Evolutionary conservation across 345 rosid genomes (phyloP).

Genomic region (Pistacia atlantica): DNA sequence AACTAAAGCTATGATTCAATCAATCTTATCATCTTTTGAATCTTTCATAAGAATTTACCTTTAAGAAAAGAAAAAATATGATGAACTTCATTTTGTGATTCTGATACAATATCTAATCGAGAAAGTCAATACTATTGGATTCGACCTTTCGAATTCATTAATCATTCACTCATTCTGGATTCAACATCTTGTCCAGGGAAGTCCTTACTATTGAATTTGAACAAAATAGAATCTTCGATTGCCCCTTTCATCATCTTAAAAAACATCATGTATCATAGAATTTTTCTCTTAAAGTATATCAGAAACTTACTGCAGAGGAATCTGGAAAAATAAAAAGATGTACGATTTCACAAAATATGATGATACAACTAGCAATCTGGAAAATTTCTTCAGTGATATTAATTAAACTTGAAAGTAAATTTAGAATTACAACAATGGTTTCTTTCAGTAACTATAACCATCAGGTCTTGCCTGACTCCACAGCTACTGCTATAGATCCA

Average conservation of each 20-base stretch:
- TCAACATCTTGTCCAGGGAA: no score
- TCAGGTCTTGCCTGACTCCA: not conserved
- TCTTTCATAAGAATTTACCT: not conserved
- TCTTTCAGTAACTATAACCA: conserved; percentile 2
- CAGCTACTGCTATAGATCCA: not conserved
- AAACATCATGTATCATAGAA: no score
- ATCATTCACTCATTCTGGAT: no score
- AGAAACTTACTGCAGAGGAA: not conserved
- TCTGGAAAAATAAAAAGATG: not conserved
- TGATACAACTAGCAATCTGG: not conserved
- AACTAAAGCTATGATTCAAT: not conserved
- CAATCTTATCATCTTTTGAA: not conserved
- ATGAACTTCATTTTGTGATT: no score
- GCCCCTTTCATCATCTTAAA: no score
- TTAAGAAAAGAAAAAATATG: no score
- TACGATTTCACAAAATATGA: not conserved
- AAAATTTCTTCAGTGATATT: not conserved
- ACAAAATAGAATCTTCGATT: no score
- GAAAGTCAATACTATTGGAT: no score
- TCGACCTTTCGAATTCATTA: no score
- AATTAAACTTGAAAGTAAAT: not conserved
- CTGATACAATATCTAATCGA: no score
- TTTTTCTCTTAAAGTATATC: no score
- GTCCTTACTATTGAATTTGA: not conserved
- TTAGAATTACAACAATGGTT: conserved; percentile 9